Evolutionary conservation across 352 stramenopile species (phyloP), one percentile per base, ranked within the genome.

Genomic region (Detonula confervacea): DNA sequence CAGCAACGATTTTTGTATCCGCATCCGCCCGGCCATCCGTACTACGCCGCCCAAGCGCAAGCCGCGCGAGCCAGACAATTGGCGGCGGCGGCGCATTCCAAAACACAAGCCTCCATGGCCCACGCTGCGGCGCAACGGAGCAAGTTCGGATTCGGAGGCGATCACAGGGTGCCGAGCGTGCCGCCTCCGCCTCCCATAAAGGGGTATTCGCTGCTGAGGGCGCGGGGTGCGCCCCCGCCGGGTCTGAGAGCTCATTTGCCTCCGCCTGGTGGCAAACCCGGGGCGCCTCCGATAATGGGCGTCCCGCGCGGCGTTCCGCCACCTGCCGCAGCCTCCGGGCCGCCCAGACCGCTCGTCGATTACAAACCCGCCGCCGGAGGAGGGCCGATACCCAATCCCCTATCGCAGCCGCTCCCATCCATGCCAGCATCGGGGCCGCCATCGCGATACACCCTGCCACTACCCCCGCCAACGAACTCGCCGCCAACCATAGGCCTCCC

Each of bases 81-180:
- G 0, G 49, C 63, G 39, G 39, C 59, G 46, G 62, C 61, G 4
- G 64, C 73, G 14, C 42, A 72, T 46, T 54, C 52, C 20, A 68
- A 66, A 55, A 68, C 57, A 54, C 77, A 82, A 51, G 66, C 56
- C 24, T 83, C 70, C 11, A 80, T 90, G 44, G 30, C 61, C 20
- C 62, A 84, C 44, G 84, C 86, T 18, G 75, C 83, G 5, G 78
- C 68, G 6, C 66, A 88, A 70, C 78, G 88, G 72, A 86, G 76
- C 12, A 77, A 90, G 46, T 91, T 90, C 60, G 88, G 88, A 11
- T 93, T 91, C 72, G 88, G 88, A 8, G 66, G 62, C 5, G 71
- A 90, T 73, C 88, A 93, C 69, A 76, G 30, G 18, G 84, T 93
- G 16, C 85, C 81, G 6, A 87, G 76, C 1, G 75, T 90, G 1